Conservation (phyloP, 495 filamentous ascomycete species). For the Talaromyces stipitatus region DNA sequence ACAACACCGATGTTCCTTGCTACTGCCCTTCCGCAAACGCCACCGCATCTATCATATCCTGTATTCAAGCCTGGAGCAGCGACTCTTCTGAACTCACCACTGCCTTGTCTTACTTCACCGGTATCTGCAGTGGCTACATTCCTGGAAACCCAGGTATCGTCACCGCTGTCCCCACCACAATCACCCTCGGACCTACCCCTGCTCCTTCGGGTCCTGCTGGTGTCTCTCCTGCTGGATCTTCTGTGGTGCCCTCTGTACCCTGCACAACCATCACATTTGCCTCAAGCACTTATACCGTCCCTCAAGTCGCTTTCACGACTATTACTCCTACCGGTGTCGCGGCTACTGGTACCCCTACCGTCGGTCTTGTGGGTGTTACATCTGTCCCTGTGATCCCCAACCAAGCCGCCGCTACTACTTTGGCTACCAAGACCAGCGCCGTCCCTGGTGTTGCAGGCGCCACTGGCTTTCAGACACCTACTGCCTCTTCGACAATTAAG, state of each 20-base stretch:
- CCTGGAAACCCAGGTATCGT: conserved; percentile 76
- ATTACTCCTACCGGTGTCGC: conserved; percentile 30
- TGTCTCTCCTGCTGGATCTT: conserved; percentile 18
- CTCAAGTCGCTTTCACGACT: conserved; percentile 68
- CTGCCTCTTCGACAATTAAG: background rate
- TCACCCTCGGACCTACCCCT: conserved; percentile 47
- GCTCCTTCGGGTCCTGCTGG: conserved; percentile 13
- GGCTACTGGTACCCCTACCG: conserved; percentile 41
- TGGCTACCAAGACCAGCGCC: background rate
- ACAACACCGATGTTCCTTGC: conserved; percentile 77
- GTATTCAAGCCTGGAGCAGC: conserved; percentile 68
- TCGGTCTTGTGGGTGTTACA: conserved; percentile 20
- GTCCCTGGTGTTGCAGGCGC: background rate
- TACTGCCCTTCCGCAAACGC: conserved; percentile 77
- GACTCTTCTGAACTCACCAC: conserved; percentile 56
- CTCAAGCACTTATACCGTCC: conserved; percentile 60
- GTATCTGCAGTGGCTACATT: conserved; percentile 76
- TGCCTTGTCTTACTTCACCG: conserved; percentile 79
- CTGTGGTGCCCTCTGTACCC: conserved; percentile 26
- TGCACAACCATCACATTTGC: conserved; percentile 57
- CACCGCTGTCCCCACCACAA: conserved; percentile 56
- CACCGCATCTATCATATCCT: conserved; percentile 72
- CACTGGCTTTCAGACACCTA: background rate
- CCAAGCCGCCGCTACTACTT: background rate
- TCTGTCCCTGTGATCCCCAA: background rate